A percentile compares a stretch with the other conserved stretches of the same genome.
These are phyloP conservation scores for Bruguiera hainesii DNA, from an alignment of 441 rosid species.

Conservation along the genomic window DNA sequence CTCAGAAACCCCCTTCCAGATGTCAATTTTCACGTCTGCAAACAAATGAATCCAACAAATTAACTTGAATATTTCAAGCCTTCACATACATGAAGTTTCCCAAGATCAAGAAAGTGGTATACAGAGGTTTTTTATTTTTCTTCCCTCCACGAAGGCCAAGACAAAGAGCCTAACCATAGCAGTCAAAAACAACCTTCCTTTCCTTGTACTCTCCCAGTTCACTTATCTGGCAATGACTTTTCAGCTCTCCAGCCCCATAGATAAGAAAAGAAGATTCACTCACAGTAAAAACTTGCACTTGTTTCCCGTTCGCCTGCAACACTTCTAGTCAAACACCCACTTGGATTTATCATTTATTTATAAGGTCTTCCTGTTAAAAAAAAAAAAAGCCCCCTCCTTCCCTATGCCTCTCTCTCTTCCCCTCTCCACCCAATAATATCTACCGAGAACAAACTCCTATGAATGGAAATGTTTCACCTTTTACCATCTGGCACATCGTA, in stretches of 20 bases:
- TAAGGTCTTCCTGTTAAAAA: background rate
- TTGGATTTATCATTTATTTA: conserved; percentile 15
- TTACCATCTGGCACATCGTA: conserved; percentile 12
- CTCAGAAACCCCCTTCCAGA: conserved; percentile 14
- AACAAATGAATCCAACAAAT: background rate
- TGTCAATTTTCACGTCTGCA: background rate
- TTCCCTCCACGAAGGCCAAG: background rate
- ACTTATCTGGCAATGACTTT: background rate
- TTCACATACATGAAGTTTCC: conserved; percentile 3
- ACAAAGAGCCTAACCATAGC: background rate
- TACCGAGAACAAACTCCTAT: conserved; percentile 21
- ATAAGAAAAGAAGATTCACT: background rate
- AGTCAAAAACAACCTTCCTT: background rate
- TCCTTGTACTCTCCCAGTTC: background rate
- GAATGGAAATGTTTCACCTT: conserved; percentile 22
- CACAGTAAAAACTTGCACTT: conserved; percentile 1
- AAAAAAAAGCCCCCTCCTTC: background rate
- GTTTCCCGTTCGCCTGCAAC: conserved; percentile 18
- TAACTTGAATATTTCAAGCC: conserved; percentile 9
- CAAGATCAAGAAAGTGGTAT: background rate
- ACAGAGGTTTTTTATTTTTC: conserved; percentile 9
- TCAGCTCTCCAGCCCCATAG: background rate
- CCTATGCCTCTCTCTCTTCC: background rate
- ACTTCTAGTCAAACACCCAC: conserved; percentile 15
- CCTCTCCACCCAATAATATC: conserved; percentile 23